Base-by-base conservation (phyloP, 495 filamentous ascomycete species). In the Aspergillus carlsbadensis region DNA sequence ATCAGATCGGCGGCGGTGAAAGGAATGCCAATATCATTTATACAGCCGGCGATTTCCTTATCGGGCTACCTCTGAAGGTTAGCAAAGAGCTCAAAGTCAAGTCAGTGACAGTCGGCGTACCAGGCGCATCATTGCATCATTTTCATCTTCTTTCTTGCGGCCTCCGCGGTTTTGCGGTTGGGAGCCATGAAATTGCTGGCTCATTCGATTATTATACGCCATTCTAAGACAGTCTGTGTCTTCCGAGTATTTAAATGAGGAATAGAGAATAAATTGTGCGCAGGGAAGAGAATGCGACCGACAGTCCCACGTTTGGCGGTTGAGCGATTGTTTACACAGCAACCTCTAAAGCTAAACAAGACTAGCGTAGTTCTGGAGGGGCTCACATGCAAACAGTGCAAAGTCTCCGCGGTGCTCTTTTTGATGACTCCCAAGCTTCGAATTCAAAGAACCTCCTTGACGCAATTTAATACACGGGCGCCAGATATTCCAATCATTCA, bases 21-120 rank as follows among this genome's bases (percentile, higher is more conserved):
- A 4, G 83, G 82, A 49, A 98, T 89, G 42, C 92, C 92, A 53
- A 98, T 94, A 68, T 98, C 94, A 71, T 85, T 92, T 77, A 98
- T 96, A 71, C 94, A 98, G 65, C 88, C 91, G 64, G 92, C 91
- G 51, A 98, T 97, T 69, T 98, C 94, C 61, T 81, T 83, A 66
- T 97, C 92, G 35, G 83, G 74, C 85, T 87, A 55, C 45, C 24
- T 29, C 49, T 70, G 54, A 67, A 61, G 37, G 44, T 61, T 50
- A 52, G 24, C 37, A 18, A 10, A 8, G 0, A 15, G 5, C 21
- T 15, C 34, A 44, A 8, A 53, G 15, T 35, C 15, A 45, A 39
- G 3, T 34, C 18, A 34, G 36, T 6, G 15, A 13, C 34, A 2
- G 31, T 36, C 56, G 13, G 68, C 77, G 65, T 67, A 89, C 87